A percentile compares a stretch with the other conserved stretches of the same genome.
These are phyloP conservation scores for Pouteria glomerata DNA, from an alignment of 148 eudicot species.

Conservation along the genomic window DNA sequence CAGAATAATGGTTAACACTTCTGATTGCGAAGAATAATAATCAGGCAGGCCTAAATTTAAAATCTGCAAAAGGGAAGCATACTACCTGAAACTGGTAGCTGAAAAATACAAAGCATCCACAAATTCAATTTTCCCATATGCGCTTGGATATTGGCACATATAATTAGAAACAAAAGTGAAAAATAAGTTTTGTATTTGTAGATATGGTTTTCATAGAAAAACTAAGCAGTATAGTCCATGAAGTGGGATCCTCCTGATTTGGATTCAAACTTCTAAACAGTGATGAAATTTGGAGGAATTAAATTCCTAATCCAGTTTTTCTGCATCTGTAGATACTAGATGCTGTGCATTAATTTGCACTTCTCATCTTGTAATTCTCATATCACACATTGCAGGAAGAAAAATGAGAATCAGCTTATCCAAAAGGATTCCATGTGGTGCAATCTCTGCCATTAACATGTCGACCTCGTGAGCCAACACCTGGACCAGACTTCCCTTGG, in stretches of 20 bases:
- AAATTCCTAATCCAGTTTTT: background rate
- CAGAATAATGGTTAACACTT: conserved; percentile 8
- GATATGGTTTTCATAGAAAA: background rate
- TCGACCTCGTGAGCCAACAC: too few species aligned
- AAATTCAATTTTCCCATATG: too few species aligned
- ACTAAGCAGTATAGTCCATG: background rate
- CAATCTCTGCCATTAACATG: too few species aligned
- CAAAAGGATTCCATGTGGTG: background rate
- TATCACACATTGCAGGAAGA: background rate
- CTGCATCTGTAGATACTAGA: background rate
- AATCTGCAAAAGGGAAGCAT: conserved; percentile 2
- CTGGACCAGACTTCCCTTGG: too few species aligned
- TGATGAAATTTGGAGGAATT: background rate
- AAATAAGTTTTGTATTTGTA: background rate
- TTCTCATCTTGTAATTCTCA: background rate
- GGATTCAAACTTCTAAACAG: background rate
- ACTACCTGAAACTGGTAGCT: background rate
- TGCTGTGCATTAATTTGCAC: background rate
- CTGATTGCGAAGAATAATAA: background rate
- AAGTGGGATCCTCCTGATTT: background rate
- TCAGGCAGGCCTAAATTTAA: background rate
- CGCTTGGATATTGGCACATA: too few species aligned
- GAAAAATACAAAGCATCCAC: background rate
- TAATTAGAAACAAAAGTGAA: background rate
- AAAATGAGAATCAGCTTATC: background rate